Evolutionary conservation across 2,329 filamentous ascomycete species (phyloP).

Genomic region (Pseudohalonectria lignicola): DNA sequence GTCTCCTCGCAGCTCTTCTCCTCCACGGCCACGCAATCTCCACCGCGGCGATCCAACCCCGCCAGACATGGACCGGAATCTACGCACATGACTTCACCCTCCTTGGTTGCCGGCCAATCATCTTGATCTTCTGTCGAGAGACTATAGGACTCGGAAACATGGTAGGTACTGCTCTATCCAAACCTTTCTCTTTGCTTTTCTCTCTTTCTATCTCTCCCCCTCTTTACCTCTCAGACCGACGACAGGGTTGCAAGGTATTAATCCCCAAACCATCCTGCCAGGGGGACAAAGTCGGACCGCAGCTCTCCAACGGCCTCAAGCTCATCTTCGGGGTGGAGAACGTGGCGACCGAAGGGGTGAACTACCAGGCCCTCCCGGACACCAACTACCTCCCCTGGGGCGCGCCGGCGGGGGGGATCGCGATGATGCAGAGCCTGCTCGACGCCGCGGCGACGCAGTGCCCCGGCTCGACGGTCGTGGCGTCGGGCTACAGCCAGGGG

Average conservation of each 20-base stretch:
- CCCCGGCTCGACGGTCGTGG: conserved; percentile 5
- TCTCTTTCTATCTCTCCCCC: too few species aligned
- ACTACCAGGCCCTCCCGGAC: conserved; percentile 16
- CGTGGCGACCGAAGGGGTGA: conserved; percentile 11
- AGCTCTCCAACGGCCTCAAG: conserved; percentile 10
- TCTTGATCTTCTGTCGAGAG: conserved; percentile 3
- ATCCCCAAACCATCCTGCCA: not conserved
- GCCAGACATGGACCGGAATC: not conserved
- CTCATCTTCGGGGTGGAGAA: conserved; percentile 5
- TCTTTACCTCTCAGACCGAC: too few species aligned
- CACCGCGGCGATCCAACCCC: too few species aligned
- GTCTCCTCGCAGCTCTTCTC: too few species aligned
- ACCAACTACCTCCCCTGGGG: conserved; percentile 17
- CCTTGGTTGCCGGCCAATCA: conserved; percentile 3
- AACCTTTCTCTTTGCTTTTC: too few species aligned
- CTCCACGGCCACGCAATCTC: too few species aligned
- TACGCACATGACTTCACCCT: not conserved
- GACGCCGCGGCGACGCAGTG: conserved; percentile 2
- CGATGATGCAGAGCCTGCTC: conserved; percentile 8
- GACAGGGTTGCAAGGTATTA: too few species aligned
- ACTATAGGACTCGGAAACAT: conserved; percentile 4
- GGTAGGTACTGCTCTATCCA: too few species aligned
- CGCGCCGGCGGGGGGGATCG: conserved; percentile 14
- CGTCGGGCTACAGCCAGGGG: conserved; percentile 13
- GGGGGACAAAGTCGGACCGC: conserved; percentile 8